Base-by-base conservation (phyloP, 192 early-diverging fungal species). In the Backusella morwellensis region DNA sequence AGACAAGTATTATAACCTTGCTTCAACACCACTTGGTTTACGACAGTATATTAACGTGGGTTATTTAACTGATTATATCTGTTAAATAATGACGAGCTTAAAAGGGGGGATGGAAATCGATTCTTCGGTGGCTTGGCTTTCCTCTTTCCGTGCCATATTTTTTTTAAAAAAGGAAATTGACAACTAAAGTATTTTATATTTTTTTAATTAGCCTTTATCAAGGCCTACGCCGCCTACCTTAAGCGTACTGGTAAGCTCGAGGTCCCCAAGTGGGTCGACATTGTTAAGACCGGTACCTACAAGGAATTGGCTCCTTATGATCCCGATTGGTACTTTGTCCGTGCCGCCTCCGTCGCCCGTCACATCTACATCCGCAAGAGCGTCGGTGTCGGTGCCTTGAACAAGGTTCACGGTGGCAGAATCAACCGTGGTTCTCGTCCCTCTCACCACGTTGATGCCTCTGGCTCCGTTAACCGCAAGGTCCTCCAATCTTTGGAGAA, bases 301-400 rank as follows among this genome's bases (percentile, higher is more conserved):
- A 98, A 97, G 93, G 98, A 99, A 89, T 91, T 97, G 78, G 93
- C 93, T 78, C 98, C 98, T 50, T 95, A 97, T 88, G 97, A 99
- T 83, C 93, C 95, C 71, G 98, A 99, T 91, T 99, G 97, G 97
- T 99, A 93, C 94, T 99, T 97, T 90, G 86, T 97, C 73, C 96
- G 97, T 80, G 96, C 97, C 77, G 95, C 97, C 50, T 91, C 95
- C 70, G 88, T 96, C 84, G 98, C 98, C 82, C 97, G 98, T 77
- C 97, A 98, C 88, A 93, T 99, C 88, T 99, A 99, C 94, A 90
- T 99, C 81, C 92, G 95, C 82, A 91, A 89, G 85, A 89, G 91
- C 80, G 94, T 97, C 81, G 98, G 98, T 85, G 91, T 98, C 74
- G 98, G 97, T 86, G 96, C 92, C 36, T 89, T 98, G 75, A 92